Evolutionary conservation across 345 rosid species (phyloP), one percentile per base, ranked within the genome.

Genomic region (Syzygium oleosum): DNA sequence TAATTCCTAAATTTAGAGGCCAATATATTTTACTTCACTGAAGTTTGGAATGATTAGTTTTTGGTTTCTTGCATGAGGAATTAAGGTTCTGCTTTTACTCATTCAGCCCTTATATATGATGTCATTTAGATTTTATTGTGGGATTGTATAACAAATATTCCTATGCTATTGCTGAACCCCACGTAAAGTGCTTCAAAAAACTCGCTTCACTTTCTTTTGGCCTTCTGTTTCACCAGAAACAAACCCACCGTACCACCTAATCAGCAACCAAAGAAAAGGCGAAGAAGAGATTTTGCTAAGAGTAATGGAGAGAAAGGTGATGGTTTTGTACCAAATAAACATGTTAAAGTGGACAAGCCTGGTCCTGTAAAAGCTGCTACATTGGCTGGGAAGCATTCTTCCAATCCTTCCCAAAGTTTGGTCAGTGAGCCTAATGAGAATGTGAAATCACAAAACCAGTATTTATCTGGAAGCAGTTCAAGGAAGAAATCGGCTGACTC

Each of bases 241-340:
- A 96, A 95, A 87, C 91, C 97, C 65, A n/a, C 93, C 84, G 88
- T 89, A 84, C 85, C 87, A 88, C 90, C 96, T 63, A 92, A 91
- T 85, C 94, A 92, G 90, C 94, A 95, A 90, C 93, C 93, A 6
- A 97, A 95, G 93, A 97, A 96, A 94, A 93, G 98, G 94, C 90
- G 93, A 91, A 94, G 97, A 90, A 97, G 92, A 91, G 98, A 96
- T 88, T 85, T 91, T 68, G 85, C 87, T 83, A 95, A 94, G 90
- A 89, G 92, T 87, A 88, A 55, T 77, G 88, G 91, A 43, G 96
- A 93, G 89, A 91, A 31, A 93, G 96, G 86, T 85, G 95, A 93
- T 85, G 92, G 88, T 88, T 89, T 65, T 77, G 84, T 85, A 80
- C 85, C 93, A 87, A 92, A 90, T 88, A 96, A 95, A 91, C 93